Percentiles rank a stretch among this genome's conserved stretches.
These are phyloP conservation scores for Gossypium laxum DNA, from an alignment of 441 rosid genomes.

Conservation along the genomic window DNA sequence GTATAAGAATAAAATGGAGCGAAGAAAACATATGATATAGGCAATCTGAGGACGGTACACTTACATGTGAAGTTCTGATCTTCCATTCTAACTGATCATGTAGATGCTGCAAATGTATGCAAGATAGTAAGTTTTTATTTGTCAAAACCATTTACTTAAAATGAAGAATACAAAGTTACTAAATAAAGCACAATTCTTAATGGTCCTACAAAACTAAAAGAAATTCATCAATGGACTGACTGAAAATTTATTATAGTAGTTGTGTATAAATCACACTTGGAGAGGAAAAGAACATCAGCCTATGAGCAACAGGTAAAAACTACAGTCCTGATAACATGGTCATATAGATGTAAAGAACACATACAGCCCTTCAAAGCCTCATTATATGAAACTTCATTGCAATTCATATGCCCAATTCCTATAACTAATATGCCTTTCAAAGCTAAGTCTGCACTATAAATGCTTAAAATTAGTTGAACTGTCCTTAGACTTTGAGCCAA, in stretches of 20 bases:
- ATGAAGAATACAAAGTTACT: neutral
- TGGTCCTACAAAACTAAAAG: neutral
- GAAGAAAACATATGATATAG: neutral
- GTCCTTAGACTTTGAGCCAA: neutral
- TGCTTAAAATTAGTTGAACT: neutral
- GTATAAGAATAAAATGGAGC: neutral
- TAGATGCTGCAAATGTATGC: conserved; percentile 42
- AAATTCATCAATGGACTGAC: neutral
- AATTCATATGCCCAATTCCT: neutral
- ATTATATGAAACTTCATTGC: neutral
- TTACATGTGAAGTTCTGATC: conserved; percentile 73
- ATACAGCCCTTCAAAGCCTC: neutral
- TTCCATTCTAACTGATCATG: conserved; percentile 80
- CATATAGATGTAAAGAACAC: neutral
- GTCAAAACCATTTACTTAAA: conserved; percentile 9
- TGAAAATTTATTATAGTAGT: neutral
- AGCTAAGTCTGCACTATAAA: too few relatives aligned
- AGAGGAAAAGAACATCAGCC: neutral
- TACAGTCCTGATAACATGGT: neutral
- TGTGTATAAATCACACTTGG: neutral
- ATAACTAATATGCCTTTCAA: too few relatives aligned
- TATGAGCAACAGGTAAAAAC: neutral
- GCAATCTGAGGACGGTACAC: conserved; percentile 26
- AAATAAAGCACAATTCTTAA: neutral
- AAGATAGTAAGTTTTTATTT: conserved; percentile 14